These are phyloP conservation scores for Neofusicoccum umdonicola DNA, from an alignment of 2,329 filamentous ascomycete genomes.

Conservation along the genomic window DNA sequence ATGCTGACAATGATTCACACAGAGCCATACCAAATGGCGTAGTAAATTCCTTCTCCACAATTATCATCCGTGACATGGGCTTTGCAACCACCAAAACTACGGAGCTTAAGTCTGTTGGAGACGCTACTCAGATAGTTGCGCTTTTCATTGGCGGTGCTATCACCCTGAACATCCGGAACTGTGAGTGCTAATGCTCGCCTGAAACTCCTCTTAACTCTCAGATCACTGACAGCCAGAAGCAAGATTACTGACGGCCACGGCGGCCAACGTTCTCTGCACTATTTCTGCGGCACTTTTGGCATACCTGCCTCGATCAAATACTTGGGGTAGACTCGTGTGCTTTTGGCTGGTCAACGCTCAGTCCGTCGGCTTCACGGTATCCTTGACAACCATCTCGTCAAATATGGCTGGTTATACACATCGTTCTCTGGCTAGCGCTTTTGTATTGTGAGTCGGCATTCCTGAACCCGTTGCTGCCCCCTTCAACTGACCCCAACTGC, in stretches of 20 bases:
- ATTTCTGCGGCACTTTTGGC: constrained; percentile 35
- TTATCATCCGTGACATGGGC: constrained; percentile 36
- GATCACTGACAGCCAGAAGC: neutral
- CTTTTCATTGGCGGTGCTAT: constrained; percentile 37
- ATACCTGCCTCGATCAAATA: constrained; percentile 34
- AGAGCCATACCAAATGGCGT: constrained; percentile 35
- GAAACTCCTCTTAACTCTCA: too few species aligned
- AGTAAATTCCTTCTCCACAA: constrained; percentile 37
- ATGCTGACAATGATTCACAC: neutral
- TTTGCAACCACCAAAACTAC: constrained; percentile 36
- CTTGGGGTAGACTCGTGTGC: constrained; percentile 35
- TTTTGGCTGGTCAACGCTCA: constrained; percentile 42
- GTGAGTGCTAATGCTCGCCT: neutral
- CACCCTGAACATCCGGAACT: constrained; percentile 36
- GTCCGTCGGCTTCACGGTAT: constrained; percentile 38
- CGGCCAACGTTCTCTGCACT: constrained; percentile 37
- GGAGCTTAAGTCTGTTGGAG: constrained; percentile 36
- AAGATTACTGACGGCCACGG: constrained; percentile 25
- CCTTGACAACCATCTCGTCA: constrained; percentile 34
- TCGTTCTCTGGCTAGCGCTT: constrained; percentile 32
- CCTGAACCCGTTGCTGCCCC: neutral
- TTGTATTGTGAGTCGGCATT: constrained; percentile 26
- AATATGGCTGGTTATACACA: constrained; percentile 42
- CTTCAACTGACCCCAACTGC: neutral
- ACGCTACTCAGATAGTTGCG: constrained; percentile 38